phyloP scores from a whole-genome alignment of 2,329 filamentous ascomycete species.

The Sclerotinia subarctica region DNA sequence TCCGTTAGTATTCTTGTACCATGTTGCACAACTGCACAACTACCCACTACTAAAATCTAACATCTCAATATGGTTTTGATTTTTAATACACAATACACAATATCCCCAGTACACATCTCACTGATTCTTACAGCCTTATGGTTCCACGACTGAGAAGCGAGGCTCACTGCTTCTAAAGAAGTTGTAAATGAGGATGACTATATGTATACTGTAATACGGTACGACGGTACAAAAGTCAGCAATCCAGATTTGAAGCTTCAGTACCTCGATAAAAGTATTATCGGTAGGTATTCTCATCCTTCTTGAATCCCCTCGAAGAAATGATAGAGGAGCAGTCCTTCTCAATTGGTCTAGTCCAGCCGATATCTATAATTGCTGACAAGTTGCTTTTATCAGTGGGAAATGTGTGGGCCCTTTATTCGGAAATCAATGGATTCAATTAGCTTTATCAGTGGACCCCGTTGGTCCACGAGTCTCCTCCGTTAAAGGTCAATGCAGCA shows the following conservation, averaged over 20 bases:
- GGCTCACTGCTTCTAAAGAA: neutral
- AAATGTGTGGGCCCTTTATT: neutral
- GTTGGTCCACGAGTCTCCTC: neutral
- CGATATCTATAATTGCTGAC: constrained; percentile 6
- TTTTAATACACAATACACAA: neutral
- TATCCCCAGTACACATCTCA: neutral
- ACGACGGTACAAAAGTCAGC: neutral
- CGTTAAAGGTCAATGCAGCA: neutral
- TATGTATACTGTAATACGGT: neutral
- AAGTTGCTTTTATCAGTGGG: neutral
- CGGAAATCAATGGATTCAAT: neutral
- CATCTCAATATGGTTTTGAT: neutral
- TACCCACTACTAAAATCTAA: neutral
- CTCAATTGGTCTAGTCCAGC: neutral
- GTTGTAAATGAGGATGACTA: neutral
- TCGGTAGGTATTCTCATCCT: neutral
- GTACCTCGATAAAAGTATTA: neutral
- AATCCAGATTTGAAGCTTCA: neutral
- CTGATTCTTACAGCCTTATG: neutral
- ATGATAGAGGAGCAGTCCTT: neutral
- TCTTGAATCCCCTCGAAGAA: no score
- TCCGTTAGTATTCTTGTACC: no score
- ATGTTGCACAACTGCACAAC: no score
- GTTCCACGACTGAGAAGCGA: constrained; percentile 1
- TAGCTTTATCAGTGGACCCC: neutral